These are phyloP conservation scores for Furcasterigmium sp. DNA, from an alignment of 2,329 filamentous ascomycete genomes.

Conservation along the genomic window DNA sequence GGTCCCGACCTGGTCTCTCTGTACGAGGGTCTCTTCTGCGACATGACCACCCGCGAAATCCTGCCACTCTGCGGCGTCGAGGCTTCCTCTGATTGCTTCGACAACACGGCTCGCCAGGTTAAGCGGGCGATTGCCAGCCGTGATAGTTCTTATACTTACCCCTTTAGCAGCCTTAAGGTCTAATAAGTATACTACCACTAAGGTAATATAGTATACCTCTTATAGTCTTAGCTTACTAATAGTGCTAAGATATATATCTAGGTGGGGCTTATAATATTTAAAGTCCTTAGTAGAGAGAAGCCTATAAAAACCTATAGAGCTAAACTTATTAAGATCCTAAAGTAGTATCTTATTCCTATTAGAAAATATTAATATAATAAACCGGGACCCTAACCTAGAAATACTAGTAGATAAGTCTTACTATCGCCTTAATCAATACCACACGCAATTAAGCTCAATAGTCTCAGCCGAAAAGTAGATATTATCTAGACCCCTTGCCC, in stretches of 20 bases:
- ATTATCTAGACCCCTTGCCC: slow-evolving; percentile 46
- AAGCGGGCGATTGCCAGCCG: too few relatives aligned
- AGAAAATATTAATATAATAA: slow-evolving; percentile 62
- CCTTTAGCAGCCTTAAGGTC: slow-evolving; percentile 63
- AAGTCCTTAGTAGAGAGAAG: slow-evolving; percentile 68
- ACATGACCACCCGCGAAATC: slow-evolving; percentile 19
- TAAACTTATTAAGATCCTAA: slow-evolving; percentile 55
- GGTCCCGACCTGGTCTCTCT: slow-evolving; percentile 19
- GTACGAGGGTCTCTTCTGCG: slow-evolving; percentile 16
- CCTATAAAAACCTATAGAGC: slow-evolving; percentile 54
- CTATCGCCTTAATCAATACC: slow-evolving; percentile 72
- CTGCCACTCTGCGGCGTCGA: slow-evolving; percentile 1
- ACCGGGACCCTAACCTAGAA: slow-evolving; percentile 41
- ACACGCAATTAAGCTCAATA: slow-evolving; percentile 60
- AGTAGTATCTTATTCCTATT: slow-evolving; percentile 72
- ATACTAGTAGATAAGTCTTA: slow-evolving; percentile 55
- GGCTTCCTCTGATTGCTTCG: background rate
- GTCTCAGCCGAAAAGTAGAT: slow-evolving; percentile 63
- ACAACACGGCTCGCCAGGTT: too few relatives aligned
- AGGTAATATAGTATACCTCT: slow-evolving; percentile 58
- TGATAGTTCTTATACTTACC: slow-evolving; percentile 62
- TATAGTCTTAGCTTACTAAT: slow-evolving; percentile 48
- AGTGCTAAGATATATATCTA: slow-evolving; percentile 63
- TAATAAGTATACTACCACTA: slow-evolving; percentile 71
- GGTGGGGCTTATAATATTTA: slow-evolving; percentile 67